phyloP scores from a whole-genome alignment of 139 green algal species.

The Chlamydomonas applanata region DNA sequence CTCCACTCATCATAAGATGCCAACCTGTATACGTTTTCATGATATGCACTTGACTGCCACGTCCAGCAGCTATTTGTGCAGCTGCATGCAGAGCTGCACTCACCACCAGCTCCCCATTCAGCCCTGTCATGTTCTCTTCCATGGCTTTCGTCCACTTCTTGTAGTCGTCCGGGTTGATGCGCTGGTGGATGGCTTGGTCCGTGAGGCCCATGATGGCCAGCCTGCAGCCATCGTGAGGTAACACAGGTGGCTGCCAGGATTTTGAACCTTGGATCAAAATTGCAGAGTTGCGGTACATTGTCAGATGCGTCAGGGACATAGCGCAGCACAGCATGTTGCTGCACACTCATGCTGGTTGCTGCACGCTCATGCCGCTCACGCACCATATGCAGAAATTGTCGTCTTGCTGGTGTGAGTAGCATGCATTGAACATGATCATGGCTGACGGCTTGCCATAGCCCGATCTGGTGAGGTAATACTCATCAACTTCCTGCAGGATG shows the following conservation, averaged over 20 bases:
- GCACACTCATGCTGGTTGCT: too few relatives aligned
- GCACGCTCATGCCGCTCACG: too few relatives aligned
- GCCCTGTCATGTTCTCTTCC: constrained; percentile 18
- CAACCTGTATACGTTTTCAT: too few relatives aligned
- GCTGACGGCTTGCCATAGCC: constrained; percentile 74
- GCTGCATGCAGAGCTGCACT: too few relatives aligned
- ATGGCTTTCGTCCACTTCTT: constrained; percentile 24
- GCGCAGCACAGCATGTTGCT: not conserved
- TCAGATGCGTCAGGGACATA: not conserved
- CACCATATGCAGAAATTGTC: constrained; percentile 71
- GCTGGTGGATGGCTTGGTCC: constrained; percentile 85
- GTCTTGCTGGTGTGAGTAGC: constrained; percentile 56
- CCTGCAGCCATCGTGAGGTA: constrained; percentile 40
- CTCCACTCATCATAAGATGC: too few relatives aligned
- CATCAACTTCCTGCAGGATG: constrained; percentile 17
- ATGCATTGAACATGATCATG: constrained; percentile 69
- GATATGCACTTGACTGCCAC: too few relatives aligned
- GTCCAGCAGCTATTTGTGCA: too few relatives aligned
- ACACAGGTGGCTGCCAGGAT: not conserved
- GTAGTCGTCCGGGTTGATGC: constrained; percentile 59
- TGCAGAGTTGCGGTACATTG: not conserved
- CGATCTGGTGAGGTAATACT: constrained; percentile 58
- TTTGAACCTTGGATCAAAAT: not conserved
- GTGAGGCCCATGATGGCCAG: constrained; percentile 81
- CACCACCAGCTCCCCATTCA: not conserved